phyloP scores from a whole-genome alignment of 352 stramenopile species.

The Phytopythium mirpurense region DNA sequence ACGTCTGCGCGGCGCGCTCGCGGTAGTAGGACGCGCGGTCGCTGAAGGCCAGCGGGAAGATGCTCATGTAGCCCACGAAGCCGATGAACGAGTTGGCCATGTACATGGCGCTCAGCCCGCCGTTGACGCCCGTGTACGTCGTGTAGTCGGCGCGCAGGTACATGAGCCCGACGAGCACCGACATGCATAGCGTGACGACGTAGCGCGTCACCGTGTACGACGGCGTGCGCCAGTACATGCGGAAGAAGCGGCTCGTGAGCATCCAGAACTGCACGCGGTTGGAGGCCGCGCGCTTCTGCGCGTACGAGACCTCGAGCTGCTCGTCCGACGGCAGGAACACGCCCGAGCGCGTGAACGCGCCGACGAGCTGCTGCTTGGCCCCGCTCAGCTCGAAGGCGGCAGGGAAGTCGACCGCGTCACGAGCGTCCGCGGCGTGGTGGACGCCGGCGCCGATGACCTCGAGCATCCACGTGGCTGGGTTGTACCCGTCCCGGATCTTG shows the following conservation, averaged over 20 bases:
- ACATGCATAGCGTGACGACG: constrained; percentile 61
- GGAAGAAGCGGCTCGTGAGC: constrained; percentile 35
- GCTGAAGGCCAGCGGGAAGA: constrained; percentile 59
- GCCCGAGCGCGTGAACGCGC: too few relatives aligned
- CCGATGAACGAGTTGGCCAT: constrained; percentile 62
- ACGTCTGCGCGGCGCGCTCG: constrained; percentile 74
- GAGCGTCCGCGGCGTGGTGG: neutral
- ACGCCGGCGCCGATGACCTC: constrained; percentile 10
- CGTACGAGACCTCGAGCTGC: too few relatives aligned
- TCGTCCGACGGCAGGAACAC: too few relatives aligned
- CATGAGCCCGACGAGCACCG: constrained; percentile 54
- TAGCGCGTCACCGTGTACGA: constrained; percentile 73
- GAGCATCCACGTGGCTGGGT: constrained; percentile 9
- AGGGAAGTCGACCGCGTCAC: too few relatives aligned
- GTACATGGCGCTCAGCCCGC: constrained; percentile 61
- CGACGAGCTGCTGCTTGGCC: too few relatives aligned
- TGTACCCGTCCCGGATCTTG: constrained; percentile 36
- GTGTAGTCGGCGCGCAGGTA: constrained; percentile 33
- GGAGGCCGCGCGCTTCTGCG: too few relatives aligned
- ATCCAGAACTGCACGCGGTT: constrained; percentile 13
- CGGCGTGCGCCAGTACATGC: constrained; percentile 73
- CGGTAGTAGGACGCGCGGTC: constrained; percentile 88
- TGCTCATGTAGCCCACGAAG: constrained; percentile 53
- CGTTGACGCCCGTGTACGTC: constrained; percentile 28
- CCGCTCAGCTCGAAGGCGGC: too few relatives aligned